Base-by-base conservation (phyloP, 2,329 filamentous ascomycete genomes). In the Xylaria sp. region DNA sequence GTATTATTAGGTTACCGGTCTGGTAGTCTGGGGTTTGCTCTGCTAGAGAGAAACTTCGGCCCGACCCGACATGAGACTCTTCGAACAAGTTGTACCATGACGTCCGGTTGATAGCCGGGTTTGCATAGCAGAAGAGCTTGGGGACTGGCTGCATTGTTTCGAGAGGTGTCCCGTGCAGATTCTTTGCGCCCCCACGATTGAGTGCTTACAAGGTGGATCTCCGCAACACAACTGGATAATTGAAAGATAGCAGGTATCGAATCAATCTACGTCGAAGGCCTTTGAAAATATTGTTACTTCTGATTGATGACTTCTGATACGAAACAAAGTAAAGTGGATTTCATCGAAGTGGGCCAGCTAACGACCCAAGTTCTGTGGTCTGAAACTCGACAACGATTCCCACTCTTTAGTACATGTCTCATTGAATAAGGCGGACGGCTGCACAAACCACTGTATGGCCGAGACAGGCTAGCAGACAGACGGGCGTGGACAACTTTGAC, bases 381-480 rank as follows among this genome's bases (percentile, higher is more conserved):
- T 75, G 74, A 74, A 76, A 76, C 73, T 75, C 58, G 63, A 67
- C 64, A 67, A 71, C 67, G 62, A 74, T 72, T 58, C 68, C 68
- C 68, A 67, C 64, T 65, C 53, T 69, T 72, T 72, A 71, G 67
- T 63, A 74, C 38, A 65, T 66, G 66, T 70, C 72, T 71, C 61
- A 71, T 62, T 13, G 11, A 13, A 38, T 74, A 75, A 74, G 71
- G 78, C 80, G 81, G 81, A 76, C 79, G 77, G 76, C 74, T 79
- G 79, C 81, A 79, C 80, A 80, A 77, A 79, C 75, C 74, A 79
- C 74, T 72, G 69, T 70, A 71, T 70, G 70, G 68, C 75, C 70
- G 74, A 75, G 71, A 73, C 70, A 73, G 63, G 60, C 59, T 51
- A 66, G 61, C 26, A 42, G 63, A 31, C 26, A 42, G 63, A 31